Conservation (phyloP, 78 protist species). For the Dictyostelium brefeldianum region DNA sequence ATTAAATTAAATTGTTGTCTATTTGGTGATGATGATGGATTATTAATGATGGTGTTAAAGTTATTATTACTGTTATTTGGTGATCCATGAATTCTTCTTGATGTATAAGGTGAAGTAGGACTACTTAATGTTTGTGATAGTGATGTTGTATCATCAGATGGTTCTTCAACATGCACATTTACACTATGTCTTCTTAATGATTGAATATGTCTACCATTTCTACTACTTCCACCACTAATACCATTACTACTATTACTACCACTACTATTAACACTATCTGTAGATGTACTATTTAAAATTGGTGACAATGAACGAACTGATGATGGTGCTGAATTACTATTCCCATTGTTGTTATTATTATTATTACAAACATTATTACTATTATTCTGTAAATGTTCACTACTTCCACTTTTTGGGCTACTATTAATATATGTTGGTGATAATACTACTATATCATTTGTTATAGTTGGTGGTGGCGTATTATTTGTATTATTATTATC, state of each 20-base stretch:
- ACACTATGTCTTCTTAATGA: slow-evolving; percentile 23
- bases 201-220: background rate
- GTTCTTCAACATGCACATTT: background rate
- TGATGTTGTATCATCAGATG: background rate
- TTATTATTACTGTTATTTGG: background rate
- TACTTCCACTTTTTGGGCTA: too few species aligned
- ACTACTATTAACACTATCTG: background rate
- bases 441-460: too few species aligned
- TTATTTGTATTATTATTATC: too few species aligned
- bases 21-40: background rate
- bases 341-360: background rate
- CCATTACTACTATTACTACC: background rate
- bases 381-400: background rate
- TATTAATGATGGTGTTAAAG: background rate
- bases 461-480: too few species aligned
- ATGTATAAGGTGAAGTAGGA: background rate
- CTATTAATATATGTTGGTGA: too few species aligned
- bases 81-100: background rate
- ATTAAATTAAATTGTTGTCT: too few species aligned
- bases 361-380: background rate
- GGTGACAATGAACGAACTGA: slow-evolving; percentile 1
- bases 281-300: background rate
- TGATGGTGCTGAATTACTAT: slow-evolving; percentile 17
- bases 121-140: slow-evolving; percentile 8
- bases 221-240: background rate